Percentiles rank a stretch among this genome's conserved stretches.
These are phyloP conservation scores for Thielaviopsis populi DNA, from an alignment of 2,329 filamentous ascomycete species.

Conservation along the genomic window DNA sequence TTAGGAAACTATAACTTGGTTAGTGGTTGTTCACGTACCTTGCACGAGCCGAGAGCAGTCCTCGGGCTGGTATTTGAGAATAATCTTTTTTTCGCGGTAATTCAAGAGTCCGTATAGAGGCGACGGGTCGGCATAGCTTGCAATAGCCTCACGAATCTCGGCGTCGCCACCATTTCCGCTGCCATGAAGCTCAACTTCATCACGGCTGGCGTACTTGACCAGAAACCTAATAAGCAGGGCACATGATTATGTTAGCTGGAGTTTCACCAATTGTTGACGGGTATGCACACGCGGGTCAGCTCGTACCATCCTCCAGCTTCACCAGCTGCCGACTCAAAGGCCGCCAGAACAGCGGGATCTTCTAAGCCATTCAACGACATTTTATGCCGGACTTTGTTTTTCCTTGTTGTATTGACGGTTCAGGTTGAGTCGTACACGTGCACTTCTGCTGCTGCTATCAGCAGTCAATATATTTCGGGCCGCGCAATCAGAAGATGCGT, in stretches of 20 bases:
- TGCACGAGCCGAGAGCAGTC: conserved; percentile 80
- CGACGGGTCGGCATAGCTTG: conserved; percentile 65
- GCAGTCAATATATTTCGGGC: conserved; percentile 3
- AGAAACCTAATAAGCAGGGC: conserved; percentile 55
- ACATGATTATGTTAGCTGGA: conserved; percentile 6
- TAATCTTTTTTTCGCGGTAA: conserved; percentile 75
- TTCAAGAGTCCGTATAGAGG: conserved; percentile 85
- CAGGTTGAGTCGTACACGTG: not conserved
- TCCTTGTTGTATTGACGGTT: not conserved
- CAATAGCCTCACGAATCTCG: conserved; percentile 66
- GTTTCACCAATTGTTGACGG: not conserved
- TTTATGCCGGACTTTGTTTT: not conserved
- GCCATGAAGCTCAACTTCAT: conserved; percentile 67
- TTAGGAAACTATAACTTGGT: no score
- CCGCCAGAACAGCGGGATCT: conserved; percentile 63
- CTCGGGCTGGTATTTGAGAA: conserved; percentile 86
- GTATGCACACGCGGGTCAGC: not conserved
- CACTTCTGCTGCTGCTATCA: conserved; percentile 3
- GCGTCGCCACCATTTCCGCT: conserved; percentile 68
- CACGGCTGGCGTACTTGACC: conserved; percentile 76
- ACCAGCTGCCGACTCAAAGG: conserved; percentile 60
- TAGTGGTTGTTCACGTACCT: conserved; percentile 42
- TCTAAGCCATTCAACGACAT: conserved; percentile 98
- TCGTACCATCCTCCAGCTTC: conserved; percentile 92
- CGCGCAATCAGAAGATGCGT: conserved; percentile 5